Conservation (phyloP, 441 rosid species). For the Pelargonium fulgidum region DNA sequence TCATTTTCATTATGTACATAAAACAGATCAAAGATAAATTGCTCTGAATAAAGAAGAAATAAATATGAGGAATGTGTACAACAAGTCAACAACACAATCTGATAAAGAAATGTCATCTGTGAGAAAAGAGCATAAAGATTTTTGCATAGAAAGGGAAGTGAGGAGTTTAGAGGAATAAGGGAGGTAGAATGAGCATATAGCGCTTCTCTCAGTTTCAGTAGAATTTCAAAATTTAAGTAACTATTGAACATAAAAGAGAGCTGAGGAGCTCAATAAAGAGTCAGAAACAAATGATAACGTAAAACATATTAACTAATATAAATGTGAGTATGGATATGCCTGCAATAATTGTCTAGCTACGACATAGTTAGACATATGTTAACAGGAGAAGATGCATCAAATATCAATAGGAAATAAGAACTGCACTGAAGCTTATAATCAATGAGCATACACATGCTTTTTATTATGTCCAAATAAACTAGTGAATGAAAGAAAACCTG, state of each 20-base stretch:
- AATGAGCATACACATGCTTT: neutral
- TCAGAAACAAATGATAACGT: no score
- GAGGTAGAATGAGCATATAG: neutral
- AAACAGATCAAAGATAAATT: neutral
- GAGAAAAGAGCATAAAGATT: neutral
- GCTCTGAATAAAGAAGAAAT: neutral
- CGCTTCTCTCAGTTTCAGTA: neutral
- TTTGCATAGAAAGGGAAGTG: neutral
- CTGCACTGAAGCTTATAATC: neutral
- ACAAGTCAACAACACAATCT: neutral
- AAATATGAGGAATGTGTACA: neutral
- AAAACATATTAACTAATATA: neutral
- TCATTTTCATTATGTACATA: neutral
- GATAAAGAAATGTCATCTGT: neutral
- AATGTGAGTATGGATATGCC: neutral
- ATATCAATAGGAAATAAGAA: neutral
- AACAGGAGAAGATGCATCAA: neutral
- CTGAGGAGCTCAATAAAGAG: no score
- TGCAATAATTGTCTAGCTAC: neutral
- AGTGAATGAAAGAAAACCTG: slow-evolving; percentile 28
- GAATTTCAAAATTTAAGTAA: neutral
- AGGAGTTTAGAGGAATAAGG: neutral
- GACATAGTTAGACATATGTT: neutral
- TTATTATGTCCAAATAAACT: slow-evolving; percentile 4
- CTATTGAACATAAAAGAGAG: neutral